Percentiles rank a stretch among this genome's conserved stretches.
These are phyloP conservation scores for Kurtzmaniella natalensis DNA, from an alignment of 1,139 yeast genomes.

Conservation along the genomic window DNA sequence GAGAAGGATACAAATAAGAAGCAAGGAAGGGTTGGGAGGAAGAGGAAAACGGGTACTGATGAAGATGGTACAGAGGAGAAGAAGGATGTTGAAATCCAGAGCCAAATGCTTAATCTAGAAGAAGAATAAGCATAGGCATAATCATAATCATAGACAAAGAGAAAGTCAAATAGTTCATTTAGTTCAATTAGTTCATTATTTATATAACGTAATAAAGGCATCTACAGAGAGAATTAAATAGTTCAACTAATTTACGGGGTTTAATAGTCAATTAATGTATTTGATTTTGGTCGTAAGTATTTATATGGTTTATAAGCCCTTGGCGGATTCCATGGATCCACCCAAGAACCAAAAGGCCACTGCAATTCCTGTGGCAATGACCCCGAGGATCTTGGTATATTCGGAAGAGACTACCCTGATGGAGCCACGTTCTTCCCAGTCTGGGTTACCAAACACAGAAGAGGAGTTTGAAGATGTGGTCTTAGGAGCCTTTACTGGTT, in stretches of 20 bases:
- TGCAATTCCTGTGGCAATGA: slow-evolving; percentile 14
- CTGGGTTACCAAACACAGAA: slow-evolving; percentile 6
- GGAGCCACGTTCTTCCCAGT: slow-evolving; percentile 6
- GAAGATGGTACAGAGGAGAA: too few relatives aligned
- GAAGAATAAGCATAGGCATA: too few relatives aligned
- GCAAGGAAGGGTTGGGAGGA: background rate
- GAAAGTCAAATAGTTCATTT: too few relatives aligned
- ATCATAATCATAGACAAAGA: too few relatives aligned
- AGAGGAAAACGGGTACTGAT: too few relatives aligned
- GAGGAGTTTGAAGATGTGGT: background rate
- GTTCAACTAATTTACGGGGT: too few relatives aligned
- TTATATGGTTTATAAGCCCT: background rate
- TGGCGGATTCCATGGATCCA: slow-evolving; percentile 2
- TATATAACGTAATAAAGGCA: too few relatives aligned
- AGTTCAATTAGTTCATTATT: too few relatives aligned
- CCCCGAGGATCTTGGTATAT: slow-evolving; percentile 15
- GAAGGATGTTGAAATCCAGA: too few relatives aligned
- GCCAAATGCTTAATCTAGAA: too few relatives aligned
- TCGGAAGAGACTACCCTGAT: slow-evolving; percentile 10
- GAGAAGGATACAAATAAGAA: background rate
- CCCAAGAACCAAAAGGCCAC: slow-evolving; percentile 20
- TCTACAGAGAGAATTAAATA: too few relatives aligned
- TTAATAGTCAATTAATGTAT: too few relatives aligned
- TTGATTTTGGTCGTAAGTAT: background rate
- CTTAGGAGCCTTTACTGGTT: background rate